phyloP scores from a whole-genome alignment of 2,329 filamentous ascomycete genomes.

The Pyrenophora seminiperda region DNA sequence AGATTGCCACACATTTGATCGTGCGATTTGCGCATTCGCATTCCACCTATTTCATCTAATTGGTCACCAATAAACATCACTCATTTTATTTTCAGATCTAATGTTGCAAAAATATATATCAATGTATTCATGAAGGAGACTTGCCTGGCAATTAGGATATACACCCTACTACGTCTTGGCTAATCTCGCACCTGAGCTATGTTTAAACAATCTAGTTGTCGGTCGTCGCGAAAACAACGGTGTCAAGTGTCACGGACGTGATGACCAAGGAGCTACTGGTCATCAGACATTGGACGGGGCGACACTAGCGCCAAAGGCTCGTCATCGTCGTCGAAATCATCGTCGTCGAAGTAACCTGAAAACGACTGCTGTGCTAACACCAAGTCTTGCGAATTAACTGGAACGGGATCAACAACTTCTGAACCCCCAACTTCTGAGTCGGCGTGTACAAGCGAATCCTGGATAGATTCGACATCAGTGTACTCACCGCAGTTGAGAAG shows the following conservation, averaged over 20 bases:
- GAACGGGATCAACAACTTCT: background rate
- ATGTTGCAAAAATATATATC: too few species aligned
- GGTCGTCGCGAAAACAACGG: background rate
- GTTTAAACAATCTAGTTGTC: background rate
- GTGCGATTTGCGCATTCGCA: too few species aligned
- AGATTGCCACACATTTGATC: too few species aligned
- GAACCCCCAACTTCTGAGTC: background rate
- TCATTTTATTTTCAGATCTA: too few species aligned
- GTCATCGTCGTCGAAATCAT: background rate
- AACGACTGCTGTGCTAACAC: background rate
- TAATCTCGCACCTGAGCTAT: too few species aligned
- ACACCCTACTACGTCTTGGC: background rate
- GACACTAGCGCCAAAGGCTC: constrained; percentile 1
- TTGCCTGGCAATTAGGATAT: background rate
- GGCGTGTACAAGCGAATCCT: background rate
- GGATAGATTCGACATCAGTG: background rate
- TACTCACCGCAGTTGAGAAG: background rate
- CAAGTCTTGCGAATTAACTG: background rate
- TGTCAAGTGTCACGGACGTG: background rate
- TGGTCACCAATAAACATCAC: too few species aligned
- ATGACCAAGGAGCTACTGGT: background rate
- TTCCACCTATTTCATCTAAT: too few species aligned
- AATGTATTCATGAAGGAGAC: background rate
- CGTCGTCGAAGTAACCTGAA: background rate
- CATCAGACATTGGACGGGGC: background rate